These are phyloP conservation scores for Camellia oleifera DNA, from an alignment of 179 eudicot species.

Conservation along the genomic window DNA sequence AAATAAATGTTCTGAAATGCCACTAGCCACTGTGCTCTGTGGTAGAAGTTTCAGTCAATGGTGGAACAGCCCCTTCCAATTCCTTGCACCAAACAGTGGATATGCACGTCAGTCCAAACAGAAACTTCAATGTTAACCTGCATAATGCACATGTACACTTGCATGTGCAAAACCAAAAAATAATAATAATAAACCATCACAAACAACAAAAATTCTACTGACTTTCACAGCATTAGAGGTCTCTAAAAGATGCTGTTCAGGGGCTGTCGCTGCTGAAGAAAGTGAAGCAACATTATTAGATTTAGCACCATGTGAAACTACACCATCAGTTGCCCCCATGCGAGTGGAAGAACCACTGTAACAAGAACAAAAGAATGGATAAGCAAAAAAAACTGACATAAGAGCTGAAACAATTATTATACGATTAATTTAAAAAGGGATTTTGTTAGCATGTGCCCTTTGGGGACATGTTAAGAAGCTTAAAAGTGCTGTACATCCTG, in stretches of 20 bases:
- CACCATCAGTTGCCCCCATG: constrained; percentile 38
- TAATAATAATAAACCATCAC: not conserved
- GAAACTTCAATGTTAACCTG: not conserved
- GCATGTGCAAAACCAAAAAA: not conserved
- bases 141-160: not conserved
- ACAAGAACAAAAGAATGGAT: not conserved
- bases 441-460: too few relatives aligned
- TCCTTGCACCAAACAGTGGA: constrained; percentile 37
- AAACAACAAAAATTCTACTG: constrained; percentile 5
- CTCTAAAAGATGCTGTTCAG: constrained; percentile 47
- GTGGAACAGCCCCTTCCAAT: constrained; percentile 38
- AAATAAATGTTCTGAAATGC: constrained; percentile 51
- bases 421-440: too few relatives aligned
- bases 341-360: constrained; percentile 44
- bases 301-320: constrained; percentile 28
- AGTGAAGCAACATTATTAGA: constrained; percentile 31
- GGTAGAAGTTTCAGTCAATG: constrained; percentile 32
- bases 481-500: too few relatives aligned
- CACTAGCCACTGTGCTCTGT: constrained; percentile 41
- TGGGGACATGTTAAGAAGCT: too few relatives aligned
- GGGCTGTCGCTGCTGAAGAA: constrained; percentile 36
- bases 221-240: constrained; percentile 44
- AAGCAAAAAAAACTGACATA: not conserved
- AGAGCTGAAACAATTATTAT: not conserved
- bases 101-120: constrained; percentile 11